A percentile compares a stretch with the other conserved stretches of the same genome.
These are phyloP conservation scores for Tripterygium wilfordii DNA, from an alignment of 177 flowering plant species.

Conservation along the genomic window DNA sequence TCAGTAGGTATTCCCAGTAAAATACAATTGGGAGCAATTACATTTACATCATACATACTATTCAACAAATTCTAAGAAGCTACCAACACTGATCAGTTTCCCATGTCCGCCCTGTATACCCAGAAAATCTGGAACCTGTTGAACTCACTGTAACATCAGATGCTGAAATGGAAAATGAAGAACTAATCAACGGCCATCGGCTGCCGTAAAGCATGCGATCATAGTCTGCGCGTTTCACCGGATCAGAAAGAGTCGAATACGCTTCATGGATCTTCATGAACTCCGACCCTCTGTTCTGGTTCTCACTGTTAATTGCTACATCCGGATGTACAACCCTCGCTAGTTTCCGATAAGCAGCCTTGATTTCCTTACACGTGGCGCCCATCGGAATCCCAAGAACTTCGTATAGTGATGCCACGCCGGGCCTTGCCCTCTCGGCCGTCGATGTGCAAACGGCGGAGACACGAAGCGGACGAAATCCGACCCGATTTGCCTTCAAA, in stretches of 20 bases:
- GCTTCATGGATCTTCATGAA: slow-evolving; percentile 57
- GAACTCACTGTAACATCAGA: too few species aligned
- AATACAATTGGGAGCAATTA: too few species aligned
- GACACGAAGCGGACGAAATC: slow-evolving; percentile 18
- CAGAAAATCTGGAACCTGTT: slow-evolving; percentile 1
- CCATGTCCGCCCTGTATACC: slow-evolving; percentile 36
- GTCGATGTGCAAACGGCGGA: slow-evolving; percentile 31
- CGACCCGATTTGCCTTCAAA: slow-evolving; percentile 2
- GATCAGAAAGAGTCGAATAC: slow-evolving; percentile 59
- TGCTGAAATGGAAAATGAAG: slow-evolving; percentile 1
- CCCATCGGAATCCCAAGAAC: slow-evolving; percentile 38
- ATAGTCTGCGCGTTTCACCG: slow-evolving; percentile 51
- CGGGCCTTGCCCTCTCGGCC: slow-evolving; percentile 15
- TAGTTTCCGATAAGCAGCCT: slow-evolving; percentile 47
- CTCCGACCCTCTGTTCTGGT: slow-evolving; percentile 29
- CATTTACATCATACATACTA: too few species aligned
- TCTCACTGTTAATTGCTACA: slow-evolving; percentile 23
- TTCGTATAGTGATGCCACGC: slow-evolving; percentile 39
- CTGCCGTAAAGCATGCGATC: slow-evolving; percentile 26
- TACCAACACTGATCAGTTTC: slow-evolving; percentile 83
- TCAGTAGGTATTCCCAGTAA: too few species aligned
- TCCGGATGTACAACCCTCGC: slow-evolving; percentile 55
- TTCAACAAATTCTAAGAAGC: too few species aligned
- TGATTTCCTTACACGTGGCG: slow-evolving; percentile 46
- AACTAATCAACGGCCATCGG: slow-evolving; percentile 4